Conservation (phyloP, 2,329 filamentous ascomycete species). For the Aspergillus fumigatiaffinis region DNA sequence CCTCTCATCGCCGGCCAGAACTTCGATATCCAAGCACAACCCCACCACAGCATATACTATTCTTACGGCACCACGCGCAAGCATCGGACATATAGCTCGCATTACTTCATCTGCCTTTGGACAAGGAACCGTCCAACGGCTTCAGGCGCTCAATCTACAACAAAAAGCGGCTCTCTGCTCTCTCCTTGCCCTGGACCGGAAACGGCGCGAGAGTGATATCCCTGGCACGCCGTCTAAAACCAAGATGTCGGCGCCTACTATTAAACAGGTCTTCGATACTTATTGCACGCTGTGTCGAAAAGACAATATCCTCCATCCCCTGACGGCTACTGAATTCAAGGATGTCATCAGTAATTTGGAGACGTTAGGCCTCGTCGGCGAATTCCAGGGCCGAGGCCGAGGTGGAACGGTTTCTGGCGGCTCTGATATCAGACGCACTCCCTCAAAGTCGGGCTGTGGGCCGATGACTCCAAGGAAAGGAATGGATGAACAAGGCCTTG, state of each 20-base stretch:
- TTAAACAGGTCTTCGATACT: conserved; percentile 78
- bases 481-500: conserved; percentile 72
- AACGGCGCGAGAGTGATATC: conserved; percentile 47
- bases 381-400: conserved; percentile 67
- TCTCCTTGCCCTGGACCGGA: conserved; percentile 79
- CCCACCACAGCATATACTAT: conserved; percentile 56
- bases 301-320: conserved; percentile 83
- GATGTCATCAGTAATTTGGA: conserved; percentile 89
- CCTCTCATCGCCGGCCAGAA: conserved; percentile 51
- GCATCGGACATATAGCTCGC: conserved; percentile 85
- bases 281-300: conserved; percentile 79
- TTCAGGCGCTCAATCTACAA: conserved; percentile 86
- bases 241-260: conserved; percentile 62
- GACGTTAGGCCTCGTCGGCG: conserved; percentile 73
- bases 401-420: conserved; percentile 52
- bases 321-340: conserved; percentile 88
- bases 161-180: conserved; percentile 94
- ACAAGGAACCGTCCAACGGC: conserved; percentile 78
- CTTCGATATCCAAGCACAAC: conserved; percentile 38
- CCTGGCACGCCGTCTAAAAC: conserved; percentile 59
- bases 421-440: conserved; percentile 57
- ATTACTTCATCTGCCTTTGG: conserved; percentile 87
- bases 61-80: conserved; percentile 80
- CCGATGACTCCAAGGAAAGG: conserved; percentile 51
- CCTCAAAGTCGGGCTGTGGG: conserved; percentile 62